Conservation (phyloP, 805 yeast species). For the Candida easanensis region DNA sequence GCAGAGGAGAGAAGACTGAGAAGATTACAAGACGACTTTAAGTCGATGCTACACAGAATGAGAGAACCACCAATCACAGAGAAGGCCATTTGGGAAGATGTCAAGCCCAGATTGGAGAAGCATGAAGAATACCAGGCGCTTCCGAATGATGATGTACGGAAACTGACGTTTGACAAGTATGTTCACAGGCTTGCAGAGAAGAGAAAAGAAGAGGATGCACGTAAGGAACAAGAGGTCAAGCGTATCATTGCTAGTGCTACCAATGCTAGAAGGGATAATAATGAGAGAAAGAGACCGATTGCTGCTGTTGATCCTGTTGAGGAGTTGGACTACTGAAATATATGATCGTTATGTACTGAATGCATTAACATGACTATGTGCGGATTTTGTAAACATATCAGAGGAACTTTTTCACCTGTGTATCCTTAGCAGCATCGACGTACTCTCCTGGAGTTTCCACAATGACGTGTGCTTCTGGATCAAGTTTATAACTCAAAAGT, state of each 20-base stretch:
- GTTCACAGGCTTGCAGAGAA: constrained; percentile 27
- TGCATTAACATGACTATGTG: neutral
- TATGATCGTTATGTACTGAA: neutral
- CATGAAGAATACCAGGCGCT: constrained; percentile 35
- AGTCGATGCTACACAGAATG: neutral
- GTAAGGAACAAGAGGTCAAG: constrained; percentile 21
- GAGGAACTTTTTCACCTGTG: constrained; percentile 35
- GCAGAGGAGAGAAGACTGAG: constrained; percentile 19
- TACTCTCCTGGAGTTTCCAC: constrained; percentile 40
- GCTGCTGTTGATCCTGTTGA: constrained; percentile 29
- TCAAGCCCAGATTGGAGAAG: constrained; percentile 28
- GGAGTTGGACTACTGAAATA: constrained; percentile 36
- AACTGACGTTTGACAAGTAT: constrained; percentile 34
- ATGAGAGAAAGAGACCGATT: constrained; percentile 18
- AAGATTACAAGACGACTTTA: constrained; percentile 7
- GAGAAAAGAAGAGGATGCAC: constrained; percentile 21
- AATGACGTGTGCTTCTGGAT: constrained; percentile 34
- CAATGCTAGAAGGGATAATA: constrained; percentile 12
- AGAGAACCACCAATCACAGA: constrained; percentile 25
- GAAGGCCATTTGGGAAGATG: constrained; percentile 37
- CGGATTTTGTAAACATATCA: constrained; percentile 21
- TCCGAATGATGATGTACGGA: constrained; percentile 29
- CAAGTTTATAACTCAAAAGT: constrained; percentile 27
- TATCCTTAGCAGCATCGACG: constrained; percentile 36
- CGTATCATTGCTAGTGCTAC: constrained; percentile 20